Base-by-base conservation (phyloP, 1,139 yeast species). In the Nakaseomyces kungkrabaensis region DNA sequence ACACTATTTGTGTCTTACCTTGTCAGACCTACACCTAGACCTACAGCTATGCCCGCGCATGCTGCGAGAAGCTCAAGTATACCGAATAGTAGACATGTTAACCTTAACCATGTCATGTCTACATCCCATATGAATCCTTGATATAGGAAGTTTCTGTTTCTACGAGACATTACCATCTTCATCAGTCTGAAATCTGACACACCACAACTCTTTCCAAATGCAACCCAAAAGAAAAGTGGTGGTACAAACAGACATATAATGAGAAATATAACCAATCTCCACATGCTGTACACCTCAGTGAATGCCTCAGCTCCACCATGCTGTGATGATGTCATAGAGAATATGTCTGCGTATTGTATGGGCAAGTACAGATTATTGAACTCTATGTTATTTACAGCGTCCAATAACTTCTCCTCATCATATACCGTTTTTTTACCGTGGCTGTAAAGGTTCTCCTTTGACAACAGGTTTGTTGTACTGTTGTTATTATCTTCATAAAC, bases 1-100 rank as follows among this genome's bases (percentile, higher is more conserved):
- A 17, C 9, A 36, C 9, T 46, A 48, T 43, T 10, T 36, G 13
- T 3, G 2, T 36, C 3, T 11, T 25, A 38, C 31, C 45, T 51
- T 3, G 61, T 54, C n/a, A 66, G 50, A 0, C 72, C 72, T 17
- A 69, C 69, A 4, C 71, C 72, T 48, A 69, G 60, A 1, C 70
- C 71, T 34, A 63, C 53, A 10, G 64, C 65, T 17, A 69, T 59
- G 50, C 67, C 60, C 3, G 67, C 69, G 10, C 65, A 43, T 1
- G 61, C 52, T 5, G 52, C 51, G n/a, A 61, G 24, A 1, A 54
- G 29, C 43, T 63, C 66, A 1, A 56, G 8, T 7, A 48, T 11
- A 1, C 66, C 67, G 10, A 59, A 36, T 17, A 51, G 33, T 13
- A 62, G 43, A 48, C 64, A 62, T 24, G 56, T n/a, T 8, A 41